A percentile compares a stretch with the other conserved stretches of the same genome.
These are phyloP conservation scores for Saitozyma sp. DNA, from an alignment of 768 basidiomycete genomes.

Conservation along the genomic window DNA sequence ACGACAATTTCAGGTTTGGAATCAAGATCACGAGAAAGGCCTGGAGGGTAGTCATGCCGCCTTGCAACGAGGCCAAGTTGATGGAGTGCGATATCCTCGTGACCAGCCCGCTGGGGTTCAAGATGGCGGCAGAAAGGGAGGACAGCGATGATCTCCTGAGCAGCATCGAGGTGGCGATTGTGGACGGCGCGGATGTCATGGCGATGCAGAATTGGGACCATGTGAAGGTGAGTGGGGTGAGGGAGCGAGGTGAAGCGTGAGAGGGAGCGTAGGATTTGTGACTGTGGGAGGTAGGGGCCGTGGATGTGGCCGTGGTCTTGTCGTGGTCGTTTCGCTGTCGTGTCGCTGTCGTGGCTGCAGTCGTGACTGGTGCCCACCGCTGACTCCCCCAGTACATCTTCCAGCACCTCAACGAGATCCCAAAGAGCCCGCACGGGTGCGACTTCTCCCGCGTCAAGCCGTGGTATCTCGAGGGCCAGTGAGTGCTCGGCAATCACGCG, in stretches of 20 bases:
- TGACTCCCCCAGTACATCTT: conserved; percentile 68
- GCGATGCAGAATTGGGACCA: conserved; percentile 99
- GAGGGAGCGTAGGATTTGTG: too few relatives aligned
- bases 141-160: conserved; percentile 89
- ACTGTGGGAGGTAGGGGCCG: too few relatives aligned
- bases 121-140: conserved; percentile 91
- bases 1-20: conserved; percentile 90
- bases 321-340: too few relatives aligned
- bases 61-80: conserved; percentile 61
- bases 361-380: too few relatives aligned
- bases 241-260: too few relatives aligned
- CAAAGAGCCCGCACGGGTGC: conserved; percentile 86
- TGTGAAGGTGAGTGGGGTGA: conserved; percentile 67
- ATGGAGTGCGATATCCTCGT: conserved; percentile 87
- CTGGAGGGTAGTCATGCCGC: conserved; percentile 56
- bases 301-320: too few relatives aligned
- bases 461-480: conserved; percentile 97
- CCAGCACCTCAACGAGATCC: conserved; percentile 78
- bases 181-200: conserved; percentile 89
- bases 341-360: too few relatives aligned
- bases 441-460: conserved; percentile 97
- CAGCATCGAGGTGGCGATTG: conserved; percentile 85
- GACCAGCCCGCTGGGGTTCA: conserved; percentile 87
- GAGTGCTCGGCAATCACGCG: conserved; percentile 49
- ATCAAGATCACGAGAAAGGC: conserved; percentile 90